phyloP scores from a whole-genome alignment of 768 basidiomycete genomes.

The Mycena olivaceomarginata region DNA sequence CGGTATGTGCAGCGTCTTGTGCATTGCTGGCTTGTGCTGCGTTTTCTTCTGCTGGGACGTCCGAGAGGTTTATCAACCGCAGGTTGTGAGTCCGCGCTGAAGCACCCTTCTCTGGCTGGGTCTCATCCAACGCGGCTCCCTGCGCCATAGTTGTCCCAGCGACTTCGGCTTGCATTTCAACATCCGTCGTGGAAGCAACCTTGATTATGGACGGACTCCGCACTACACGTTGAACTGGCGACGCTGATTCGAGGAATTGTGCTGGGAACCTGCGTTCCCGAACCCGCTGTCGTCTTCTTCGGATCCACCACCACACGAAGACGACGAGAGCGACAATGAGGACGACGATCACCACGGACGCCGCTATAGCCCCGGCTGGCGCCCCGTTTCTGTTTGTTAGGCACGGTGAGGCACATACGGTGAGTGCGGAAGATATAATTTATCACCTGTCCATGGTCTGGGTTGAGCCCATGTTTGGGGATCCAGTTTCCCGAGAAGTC shows the following conservation, averaged over 20 bases:
- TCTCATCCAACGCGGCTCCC: constrained; percentile 2
- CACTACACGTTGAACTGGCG: constrained; percentile 12
- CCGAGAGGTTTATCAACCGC: constrained; percentile 1
- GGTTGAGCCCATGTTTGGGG: neutral
- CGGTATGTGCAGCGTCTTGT: constrained; percentile 1
- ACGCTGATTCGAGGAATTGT: constrained; percentile 8
- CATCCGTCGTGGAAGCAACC: constrained; percentile 1
- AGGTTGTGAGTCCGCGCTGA: constrained; percentile 1
- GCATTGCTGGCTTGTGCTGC: constrained; percentile 1
- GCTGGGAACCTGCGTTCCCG: constrained; percentile 9
- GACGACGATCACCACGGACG: constrained; percentile 7
- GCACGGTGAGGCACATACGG: constrained; percentile 5
- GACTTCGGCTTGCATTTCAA: constrained; percentile 8
- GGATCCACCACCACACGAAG: constrained; percentile 2
- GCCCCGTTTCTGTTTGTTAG: constrained; percentile 6
- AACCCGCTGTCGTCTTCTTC: constrained; percentile 8
- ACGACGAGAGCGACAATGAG: constrained; percentile 2
- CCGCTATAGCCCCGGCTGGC: neutral
- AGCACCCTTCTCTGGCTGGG: constrained; percentile 5
- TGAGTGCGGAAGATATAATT: constrained; percentile 4
- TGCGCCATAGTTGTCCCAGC: too few species aligned
- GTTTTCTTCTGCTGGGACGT: constrained; percentile 10
- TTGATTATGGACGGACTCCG: constrained; percentile 13
- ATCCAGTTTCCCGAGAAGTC: neutral
- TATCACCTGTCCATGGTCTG: neutral